Conservation (phyloP, 805 yeast genomes). For the Hanseniaspora occidentalis region DNA sequence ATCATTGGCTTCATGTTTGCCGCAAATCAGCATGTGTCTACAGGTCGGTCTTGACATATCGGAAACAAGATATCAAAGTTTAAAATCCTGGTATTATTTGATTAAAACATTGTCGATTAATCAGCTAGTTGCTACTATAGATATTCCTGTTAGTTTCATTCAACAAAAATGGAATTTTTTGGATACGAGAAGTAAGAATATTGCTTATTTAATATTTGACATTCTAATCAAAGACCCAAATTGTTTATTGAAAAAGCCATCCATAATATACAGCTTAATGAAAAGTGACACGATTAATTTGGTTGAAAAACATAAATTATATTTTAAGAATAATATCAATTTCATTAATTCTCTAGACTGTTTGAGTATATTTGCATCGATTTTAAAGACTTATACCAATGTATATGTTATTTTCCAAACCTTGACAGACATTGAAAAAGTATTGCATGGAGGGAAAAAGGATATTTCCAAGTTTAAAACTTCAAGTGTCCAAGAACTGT, state of each 20-base stretch:
- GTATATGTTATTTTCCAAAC: slow-evolving; percentile 64
- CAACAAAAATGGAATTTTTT: slow-evolving; percentile 54
- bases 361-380: slow-evolving; percentile 7
- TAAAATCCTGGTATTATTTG: slow-evolving; percentile 57
- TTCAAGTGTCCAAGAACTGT: slow-evolving; percentile 31
- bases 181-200: slow-evolving; percentile 32
- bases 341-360: neutral
- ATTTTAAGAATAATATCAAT: neutral
- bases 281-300: slow-evolving; percentile 1
- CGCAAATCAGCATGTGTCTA: slow-evolving; percentile 77
- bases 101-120: slow-evolving; percentile 42
- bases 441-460: slow-evolving; percentile 39
- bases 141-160: slow-evolving; percentile 60
- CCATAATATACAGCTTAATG: neutral
- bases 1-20: slow-evolving; percentile 53
- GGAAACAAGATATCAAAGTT: slow-evolving; percentile 46
- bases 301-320: slow-evolving; percentile 1
- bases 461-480: slow-evolving; percentile 28
- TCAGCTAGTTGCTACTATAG: slow-evolving; percentile 54
- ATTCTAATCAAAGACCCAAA: slow-evolving; percentile 13
- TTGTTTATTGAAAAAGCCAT: slow-evolving; percentile 2
- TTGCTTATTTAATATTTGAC: slow-evolving; percentile 36
- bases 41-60: slow-evolving; percentile 63
- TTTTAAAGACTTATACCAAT: slow-evolving; percentile 37
- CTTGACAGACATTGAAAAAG: slow-evolving; percentile 42